A percentile compares a stretch with the other conserved stretches of the same genome.
These are phyloP conservation scores for Candida takata DNA, from an alignment of 805 yeast species.

Conservation along the genomic window DNA sequence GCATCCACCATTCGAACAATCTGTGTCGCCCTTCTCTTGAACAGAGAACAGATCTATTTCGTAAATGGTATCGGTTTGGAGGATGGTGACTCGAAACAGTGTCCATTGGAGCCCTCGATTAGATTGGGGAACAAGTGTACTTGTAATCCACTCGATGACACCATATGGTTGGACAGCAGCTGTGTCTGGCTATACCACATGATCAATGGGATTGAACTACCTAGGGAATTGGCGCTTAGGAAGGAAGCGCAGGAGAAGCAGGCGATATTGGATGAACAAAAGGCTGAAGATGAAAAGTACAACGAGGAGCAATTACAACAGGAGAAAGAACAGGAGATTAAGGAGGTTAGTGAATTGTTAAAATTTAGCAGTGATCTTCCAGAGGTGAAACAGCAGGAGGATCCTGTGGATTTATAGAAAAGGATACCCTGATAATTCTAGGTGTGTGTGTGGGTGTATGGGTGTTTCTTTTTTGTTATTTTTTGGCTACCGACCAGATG, in stretches of 20 bases:
- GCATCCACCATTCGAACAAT: constrained; percentile 85
- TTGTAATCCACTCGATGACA: constrained; percentile 66
- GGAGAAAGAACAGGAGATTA: constrained; percentile 7
- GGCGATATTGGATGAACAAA: background rate
- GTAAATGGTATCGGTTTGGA: constrained; percentile 75
- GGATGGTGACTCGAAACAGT: constrained; percentile 55
- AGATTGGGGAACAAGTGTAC: constrained; percentile 59
- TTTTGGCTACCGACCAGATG: too few species aligned
- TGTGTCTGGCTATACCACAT: constrained; percentile 59
- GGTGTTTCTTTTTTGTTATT: too few species aligned
- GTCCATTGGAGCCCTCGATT: constrained; percentile 61
- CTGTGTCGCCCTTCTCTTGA: constrained; percentile 68
- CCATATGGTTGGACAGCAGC: constrained; percentile 53
- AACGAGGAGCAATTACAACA: constrained; percentile 10
- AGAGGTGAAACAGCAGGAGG: constrained; percentile 10
- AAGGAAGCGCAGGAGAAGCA: constrained; percentile 1
- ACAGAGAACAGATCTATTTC: constrained; percentile 58
- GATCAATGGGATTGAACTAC: constrained; percentile 11
- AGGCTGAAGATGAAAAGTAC: constrained; percentile 8
- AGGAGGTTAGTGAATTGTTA: constrained; percentile 41
- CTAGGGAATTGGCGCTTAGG: constrained; percentile 8
- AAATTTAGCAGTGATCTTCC: constrained; percentile 41
- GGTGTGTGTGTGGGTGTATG: too few species aligned
- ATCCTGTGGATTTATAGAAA: constrained; percentile 2
- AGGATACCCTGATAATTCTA: too few species aligned